Evolutionary conservation across 2,329 filamentous ascomycete species (phyloP).

Genomic region (Ophiobolus disseminans): DNA sequence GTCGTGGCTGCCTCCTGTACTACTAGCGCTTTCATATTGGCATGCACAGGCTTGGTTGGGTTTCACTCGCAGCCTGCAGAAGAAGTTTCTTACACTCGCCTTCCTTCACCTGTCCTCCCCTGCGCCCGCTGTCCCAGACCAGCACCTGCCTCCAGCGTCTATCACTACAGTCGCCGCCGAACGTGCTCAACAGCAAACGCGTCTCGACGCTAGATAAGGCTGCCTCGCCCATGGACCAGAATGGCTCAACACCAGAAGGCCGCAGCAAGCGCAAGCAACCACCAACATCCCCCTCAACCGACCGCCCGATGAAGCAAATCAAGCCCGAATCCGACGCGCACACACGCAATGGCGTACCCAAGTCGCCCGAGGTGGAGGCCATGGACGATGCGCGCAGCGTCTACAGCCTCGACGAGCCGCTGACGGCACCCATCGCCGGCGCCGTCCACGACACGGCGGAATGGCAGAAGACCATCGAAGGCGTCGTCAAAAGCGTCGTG

Average conservation of each 20-base stretch:
- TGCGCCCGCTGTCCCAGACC: slow-evolving; percentile 8
- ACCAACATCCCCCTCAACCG: slow-evolving; percentile 52
- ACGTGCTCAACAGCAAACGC: no score
- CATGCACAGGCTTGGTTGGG: slow-evolving; percentile 40
- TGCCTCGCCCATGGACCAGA: slow-evolving; percentile 56
- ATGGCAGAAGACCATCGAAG: slow-evolving; percentile 96
- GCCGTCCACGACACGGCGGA: slow-evolving; percentile 72
- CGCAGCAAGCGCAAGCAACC: slow-evolving; percentile 63
- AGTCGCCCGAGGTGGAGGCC: slow-evolving; percentile 34
- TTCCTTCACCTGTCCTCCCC: slow-evolving; percentile 12
- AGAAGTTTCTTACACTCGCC: slow-evolving; percentile 31
- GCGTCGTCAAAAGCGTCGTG: slow-evolving; percentile 92
- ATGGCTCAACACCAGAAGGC: slow-evolving; percentile 50
- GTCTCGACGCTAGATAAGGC: not conserved
- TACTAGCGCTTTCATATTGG: slow-evolving; percentile 14
- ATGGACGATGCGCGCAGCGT: slow-evolving; percentile 41
- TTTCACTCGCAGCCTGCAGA: slow-evolving; percentile 37
- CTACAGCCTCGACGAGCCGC: slow-evolving; percentile 54
- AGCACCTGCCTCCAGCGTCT: slow-evolving; percentile 10
- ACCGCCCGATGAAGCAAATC: slow-evolving; percentile 63
- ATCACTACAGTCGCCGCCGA: slow-evolving; percentile 4
- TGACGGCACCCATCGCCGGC: slow-evolving; percentile 49
- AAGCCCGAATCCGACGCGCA: slow-evolving; percentile 56
- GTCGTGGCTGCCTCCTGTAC: slow-evolving; percentile 6
- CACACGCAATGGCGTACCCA: slow-evolving; percentile 42